phyloP scores from a whole-genome alignment of 768 basidiomycete species.

The Amanita fuliginea region DNA sequence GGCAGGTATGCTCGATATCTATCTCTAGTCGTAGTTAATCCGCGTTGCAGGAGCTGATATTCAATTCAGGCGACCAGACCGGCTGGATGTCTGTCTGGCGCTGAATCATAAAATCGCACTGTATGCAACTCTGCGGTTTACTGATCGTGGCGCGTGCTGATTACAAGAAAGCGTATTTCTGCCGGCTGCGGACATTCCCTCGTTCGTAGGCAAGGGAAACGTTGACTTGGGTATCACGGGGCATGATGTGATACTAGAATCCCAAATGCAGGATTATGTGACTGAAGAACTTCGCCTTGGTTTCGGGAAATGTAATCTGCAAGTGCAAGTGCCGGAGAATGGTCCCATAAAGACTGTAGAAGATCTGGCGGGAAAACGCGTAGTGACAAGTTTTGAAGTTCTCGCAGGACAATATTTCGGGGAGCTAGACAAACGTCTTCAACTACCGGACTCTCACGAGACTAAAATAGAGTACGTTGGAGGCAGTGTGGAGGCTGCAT shows the following conservation, averaged over 20 bases:
- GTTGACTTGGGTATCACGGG: conserved; percentile 97
- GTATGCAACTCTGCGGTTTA: conserved; percentile 35
- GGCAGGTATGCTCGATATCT: conserved; percentile 42
- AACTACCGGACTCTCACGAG: conserved; percentile 38
- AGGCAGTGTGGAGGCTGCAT: conserved; percentile 97
- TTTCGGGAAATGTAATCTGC: conserved; percentile 85
- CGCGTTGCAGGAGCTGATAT: conserved; percentile 78
- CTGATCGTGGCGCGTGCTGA: background rate
- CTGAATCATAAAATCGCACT: conserved; percentile 90
- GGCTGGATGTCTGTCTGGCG: conserved; percentile 90
- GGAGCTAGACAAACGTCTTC: conserved; percentile 43
- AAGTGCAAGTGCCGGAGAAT: conserved; percentile 84
- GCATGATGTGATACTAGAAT: conserved; percentile 93
- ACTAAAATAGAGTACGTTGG: conserved; percentile 94
- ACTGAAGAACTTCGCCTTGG: conserved; percentile 75
- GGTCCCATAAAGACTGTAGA: conserved; percentile 60
- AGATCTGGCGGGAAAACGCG: conserved; percentile 79
- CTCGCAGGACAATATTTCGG: conserved; percentile 73
- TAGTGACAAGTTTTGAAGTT: conserved; percentile 95
- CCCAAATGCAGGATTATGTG: conserved; percentile 69
- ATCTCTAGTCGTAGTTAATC: conserved; percentile 6
- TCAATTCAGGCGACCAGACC: conserved; percentile 77
- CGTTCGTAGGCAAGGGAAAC: conserved; percentile 96
- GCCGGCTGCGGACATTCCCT: conserved; percentile 93
- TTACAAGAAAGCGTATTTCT: conserved; percentile 69